phyloP scores from a whole-genome alignment of 257 asterid species.

The Cordia subcordata region DNA sequence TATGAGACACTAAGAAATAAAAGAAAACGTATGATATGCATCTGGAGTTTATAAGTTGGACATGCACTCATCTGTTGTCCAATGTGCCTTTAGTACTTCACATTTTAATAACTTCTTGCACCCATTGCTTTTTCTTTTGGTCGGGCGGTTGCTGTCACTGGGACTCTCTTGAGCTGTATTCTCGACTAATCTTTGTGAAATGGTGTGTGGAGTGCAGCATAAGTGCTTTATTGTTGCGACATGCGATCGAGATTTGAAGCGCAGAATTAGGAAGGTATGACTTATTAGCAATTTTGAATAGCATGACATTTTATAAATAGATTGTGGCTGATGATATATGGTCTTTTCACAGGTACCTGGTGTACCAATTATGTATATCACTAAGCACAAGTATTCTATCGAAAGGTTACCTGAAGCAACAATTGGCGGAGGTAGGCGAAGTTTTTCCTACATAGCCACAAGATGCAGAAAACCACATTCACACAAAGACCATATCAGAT shows the following conservation, averaged over 20 bases:
- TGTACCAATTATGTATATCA: constrained; percentile 93
- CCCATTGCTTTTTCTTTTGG: no score
- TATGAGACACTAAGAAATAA: no score
- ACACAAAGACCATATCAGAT: no score
- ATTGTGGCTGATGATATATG: constrained; percentile 7
- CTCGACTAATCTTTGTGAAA: neutral
- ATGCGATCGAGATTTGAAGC: constrained; percentile 93
- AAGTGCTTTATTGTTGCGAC: constrained; percentile 97
- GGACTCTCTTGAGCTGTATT: neutral
- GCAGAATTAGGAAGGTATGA: constrained; percentile 88
- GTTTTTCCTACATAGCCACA: neutral
- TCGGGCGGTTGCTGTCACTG: neutral
- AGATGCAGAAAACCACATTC: neutral
- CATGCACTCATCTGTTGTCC: neutral
- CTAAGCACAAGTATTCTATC: constrained; percentile 68
- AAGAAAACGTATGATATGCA: neutral
- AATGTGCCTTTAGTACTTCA: neutral
- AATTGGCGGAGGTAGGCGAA: constrained; percentile 74
- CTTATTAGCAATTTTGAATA: neutral
- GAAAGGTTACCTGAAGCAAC: constrained; percentile 97
- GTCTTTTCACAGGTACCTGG: constrained; percentile 67
- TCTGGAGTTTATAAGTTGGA: neutral
- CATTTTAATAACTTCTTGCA: no score
- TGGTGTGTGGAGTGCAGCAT: constrained; percentile 47
- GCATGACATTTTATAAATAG: neutral